Evolutionary conservation across 352 stramenopile genomes (phyloP).

Genomic region (Phytophthora syringae): DNA sequence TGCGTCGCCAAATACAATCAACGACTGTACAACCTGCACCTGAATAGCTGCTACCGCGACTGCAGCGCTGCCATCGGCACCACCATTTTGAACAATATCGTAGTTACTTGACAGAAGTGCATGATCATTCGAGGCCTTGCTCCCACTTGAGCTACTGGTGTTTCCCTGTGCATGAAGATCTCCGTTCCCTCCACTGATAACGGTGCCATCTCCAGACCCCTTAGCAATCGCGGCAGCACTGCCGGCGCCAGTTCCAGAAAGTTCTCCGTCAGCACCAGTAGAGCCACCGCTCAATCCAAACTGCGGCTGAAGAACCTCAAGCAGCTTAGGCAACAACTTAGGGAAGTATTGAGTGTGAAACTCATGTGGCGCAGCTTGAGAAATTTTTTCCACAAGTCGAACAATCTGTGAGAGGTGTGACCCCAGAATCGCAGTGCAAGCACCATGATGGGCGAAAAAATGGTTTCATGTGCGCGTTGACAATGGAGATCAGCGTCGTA

Average conservation of each 20-base stretch:
- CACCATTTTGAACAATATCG: constrained; percentile 37
- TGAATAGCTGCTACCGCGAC: constrained; percentile 54
- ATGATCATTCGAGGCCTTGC: constrained; percentile 18
- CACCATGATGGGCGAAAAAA: constrained; percentile 97
- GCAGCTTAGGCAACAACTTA: constrained; percentile 86
- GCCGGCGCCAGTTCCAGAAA: constrained; percentile 23
- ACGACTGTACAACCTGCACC: constrained; percentile 84
- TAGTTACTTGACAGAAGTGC: constrained; percentile 29
- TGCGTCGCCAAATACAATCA: constrained; percentile 92
- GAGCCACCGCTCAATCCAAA: constrained; percentile 76
- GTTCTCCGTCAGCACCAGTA: constrained; percentile 34
- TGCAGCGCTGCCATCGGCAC: constrained; percentile 18
- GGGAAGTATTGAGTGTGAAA: constrained; percentile 91
- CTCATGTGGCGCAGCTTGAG: constrained; percentile 69
- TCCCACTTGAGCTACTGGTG: constrained; percentile 15
- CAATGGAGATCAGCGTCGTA: constrained; percentile 95
- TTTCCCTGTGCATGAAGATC: constrained; percentile 24
- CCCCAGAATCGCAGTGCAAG: constrained; percentile 97
- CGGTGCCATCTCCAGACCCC: constrained; percentile 18
- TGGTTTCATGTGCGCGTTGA: constrained; percentile 95
- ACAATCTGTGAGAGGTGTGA: constrained; percentile 96
- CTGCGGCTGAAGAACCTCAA: constrained; percentile 86
- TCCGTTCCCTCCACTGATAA: constrained; percentile 17
- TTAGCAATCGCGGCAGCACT: constrained; percentile 22
- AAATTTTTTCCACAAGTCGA: constrained; percentile 93